Conservation (phyloP, 1,284 basidiomycete genomes). For the Trichosporon sp. region DNA sequence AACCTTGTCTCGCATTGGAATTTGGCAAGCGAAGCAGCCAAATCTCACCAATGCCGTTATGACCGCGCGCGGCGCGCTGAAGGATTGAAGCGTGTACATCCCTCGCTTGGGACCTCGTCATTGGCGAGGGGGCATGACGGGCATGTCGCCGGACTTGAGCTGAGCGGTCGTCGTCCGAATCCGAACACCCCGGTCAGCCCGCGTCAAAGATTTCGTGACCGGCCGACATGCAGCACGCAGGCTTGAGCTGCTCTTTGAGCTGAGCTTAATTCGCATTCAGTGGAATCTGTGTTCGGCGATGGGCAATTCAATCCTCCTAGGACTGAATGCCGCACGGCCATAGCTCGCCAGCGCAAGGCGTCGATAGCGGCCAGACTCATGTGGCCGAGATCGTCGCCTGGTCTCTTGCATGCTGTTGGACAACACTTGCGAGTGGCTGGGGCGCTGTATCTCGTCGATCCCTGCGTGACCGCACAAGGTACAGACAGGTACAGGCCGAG, state of each 20-base stretch:
- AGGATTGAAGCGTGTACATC: background rate
- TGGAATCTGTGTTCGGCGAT: background rate
- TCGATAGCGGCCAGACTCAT: background rate
- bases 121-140: background rate
- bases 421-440: no score
- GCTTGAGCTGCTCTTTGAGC: no score
- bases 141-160: no score
- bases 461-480: background rate
- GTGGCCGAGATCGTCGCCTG: background rate
- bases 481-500: background rate
- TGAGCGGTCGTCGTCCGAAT: no score
- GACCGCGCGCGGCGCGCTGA: background rate
- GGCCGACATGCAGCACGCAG: no score
- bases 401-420: no score
- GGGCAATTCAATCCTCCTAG: background rate
- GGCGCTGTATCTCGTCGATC: background rate
- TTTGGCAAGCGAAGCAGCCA: background rate
- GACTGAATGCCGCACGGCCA: background rate
- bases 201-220: background rate
- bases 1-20: no score
- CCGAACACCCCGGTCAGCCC: no score
- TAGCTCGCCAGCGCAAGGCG: background rate
- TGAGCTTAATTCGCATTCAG: background rate
- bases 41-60: background rate
- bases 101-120: background rate